Base-by-base conservation (phyloP, 169 alveolate species). In the Plasmodium vinckei region DNA sequence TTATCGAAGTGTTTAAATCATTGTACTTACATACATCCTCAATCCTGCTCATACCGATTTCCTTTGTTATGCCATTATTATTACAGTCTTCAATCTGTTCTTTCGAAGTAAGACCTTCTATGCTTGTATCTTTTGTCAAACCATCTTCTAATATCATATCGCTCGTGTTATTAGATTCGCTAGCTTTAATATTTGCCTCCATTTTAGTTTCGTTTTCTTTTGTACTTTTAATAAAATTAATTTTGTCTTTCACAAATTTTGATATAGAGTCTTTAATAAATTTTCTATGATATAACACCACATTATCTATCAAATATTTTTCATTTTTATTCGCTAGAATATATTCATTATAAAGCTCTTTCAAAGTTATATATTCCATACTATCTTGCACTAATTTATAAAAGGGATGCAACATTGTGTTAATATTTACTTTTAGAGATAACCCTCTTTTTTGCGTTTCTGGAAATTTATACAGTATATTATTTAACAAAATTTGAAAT, bases 401-500 rank as follows among this genome's bases (percentile, higher is more conserved):
- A 56, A 53, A 46, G 1, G 91, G 87, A 53, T 86, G 91, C 42
- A 86, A 53, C 1, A 72, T 73, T 5, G 70, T 71, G 44, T 86
- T 39, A 6, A 86, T 27, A 46, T 68, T 57, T 70, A 86, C 71
- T 44, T 44, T 63, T 25, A 70, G 60, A 10, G 70, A 86, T 19
- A 86, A 72, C 0, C 75, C 87, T 44, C 91, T 86, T 33, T 86
- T 59, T 63, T 70, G 57, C 1, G 91, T 86, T 54, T 86, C 64
- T 27, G 47, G 9, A 86, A n/a, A 70, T 12, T 86, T 86, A 56
- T 59, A 70, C 60, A 86, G n/a, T 46, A 53, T 86, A 63, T 86
- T 86, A 69, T 86, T 86, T 49, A 86, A 46, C 73, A 86, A 70
- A 13, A 86, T 71, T 70, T 86, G 91, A 49, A 86, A 59, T 49